Evolutionary conservation across 2,329 filamentous ascomycete genomes (phyloP).

Genomic region (Blastomyces gilchristii): DNA sequence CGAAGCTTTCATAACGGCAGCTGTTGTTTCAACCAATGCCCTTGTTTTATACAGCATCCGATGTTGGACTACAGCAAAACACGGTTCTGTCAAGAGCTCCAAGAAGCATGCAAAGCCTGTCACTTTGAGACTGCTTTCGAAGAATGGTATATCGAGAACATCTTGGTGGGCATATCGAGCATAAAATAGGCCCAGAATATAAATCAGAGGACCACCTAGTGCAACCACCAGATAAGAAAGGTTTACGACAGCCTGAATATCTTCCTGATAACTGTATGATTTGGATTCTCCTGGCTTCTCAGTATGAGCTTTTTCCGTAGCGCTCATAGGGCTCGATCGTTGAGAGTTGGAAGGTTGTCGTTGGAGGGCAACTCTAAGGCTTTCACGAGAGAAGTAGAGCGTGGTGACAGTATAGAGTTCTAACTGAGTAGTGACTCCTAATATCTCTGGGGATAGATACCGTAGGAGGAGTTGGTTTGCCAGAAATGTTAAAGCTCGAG

Average conservation of each 20-base stretch:
- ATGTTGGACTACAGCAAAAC: slow-evolving; percentile 78
- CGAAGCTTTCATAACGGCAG: slow-evolving; percentile 66
- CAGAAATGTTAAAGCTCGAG: slow-evolving; percentile 78
- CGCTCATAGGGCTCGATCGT: slow-evolving; percentile 7
- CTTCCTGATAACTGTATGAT: slow-evolving; percentile 19
- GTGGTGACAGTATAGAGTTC: slow-evolving; percentile 88
- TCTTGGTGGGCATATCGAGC: slow-evolving; percentile 44
- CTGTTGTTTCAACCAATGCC: slow-evolving; percentile 71
- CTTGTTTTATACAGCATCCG: slow-evolving; percentile 69
- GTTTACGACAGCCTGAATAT: slow-evolving; percentile 70
- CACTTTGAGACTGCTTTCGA: slow-evolving; percentile 46
- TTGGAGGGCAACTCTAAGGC: slow-evolving; percentile 81
- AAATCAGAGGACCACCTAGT: slow-evolving; percentile 56
- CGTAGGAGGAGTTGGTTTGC: slow-evolving; percentile 87
- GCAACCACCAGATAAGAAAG: slow-evolving; percentile 69
- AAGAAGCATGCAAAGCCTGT: slow-evolving; percentile 52
- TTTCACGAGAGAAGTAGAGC: slow-evolving; percentile 91
- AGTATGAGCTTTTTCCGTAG: slow-evolving; percentile 12
- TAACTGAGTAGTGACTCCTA: slow-evolving; percentile 79
- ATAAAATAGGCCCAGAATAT: slow-evolving; percentile 58
- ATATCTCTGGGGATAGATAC: slow-evolving; percentile 70
- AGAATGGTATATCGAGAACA: slow-evolving; percentile 50
- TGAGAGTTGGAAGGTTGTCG: slow-evolving; percentile 45
- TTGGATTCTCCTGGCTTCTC: slow-evolving; percentile 19
- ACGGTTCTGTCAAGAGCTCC: slow-evolving; percentile 77